Evolutionary conservation across 495 filamentous ascomycete genomes (phyloP).

Genomic region (Penicillium dipodomyicola): DNA sequence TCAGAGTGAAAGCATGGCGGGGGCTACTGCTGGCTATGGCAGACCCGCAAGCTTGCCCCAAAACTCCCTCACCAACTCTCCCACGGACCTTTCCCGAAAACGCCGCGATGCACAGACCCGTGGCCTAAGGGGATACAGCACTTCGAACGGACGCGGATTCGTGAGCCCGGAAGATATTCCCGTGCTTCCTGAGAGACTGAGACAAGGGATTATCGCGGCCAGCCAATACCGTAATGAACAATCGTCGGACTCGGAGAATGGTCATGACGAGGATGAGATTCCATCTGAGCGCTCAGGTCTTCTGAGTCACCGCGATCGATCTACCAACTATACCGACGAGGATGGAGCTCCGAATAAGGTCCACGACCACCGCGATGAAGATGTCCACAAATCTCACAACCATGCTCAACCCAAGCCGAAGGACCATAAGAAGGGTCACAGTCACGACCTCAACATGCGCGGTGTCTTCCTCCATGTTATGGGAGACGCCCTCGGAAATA

Average conservation of each 20-base stretch:
- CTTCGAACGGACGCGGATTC: conserved; percentile 48
- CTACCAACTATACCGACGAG: conserved; percentile 43
- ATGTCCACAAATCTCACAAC: conserved; percentile 59
- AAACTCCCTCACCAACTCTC: conserved; percentile 40
- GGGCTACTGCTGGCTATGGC: conserved; percentile 41
- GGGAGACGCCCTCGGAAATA: conserved; percentile 93
- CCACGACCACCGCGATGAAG: conserved; percentile 25
- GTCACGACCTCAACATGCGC: conserved; percentile 96
- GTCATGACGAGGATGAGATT: conserved; percentile 43
- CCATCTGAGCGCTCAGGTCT: conserved; percentile 43
- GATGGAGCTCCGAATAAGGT: conserved; percentile 17
- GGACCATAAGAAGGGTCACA: conserved; percentile 56
- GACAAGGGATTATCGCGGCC: conserved; percentile 86
- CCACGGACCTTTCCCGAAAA: conserved; percentile 33
- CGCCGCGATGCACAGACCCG: conserved; percentile 44
- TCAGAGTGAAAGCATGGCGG: conserved; percentile 46
- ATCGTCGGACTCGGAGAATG: conserved; percentile 54
- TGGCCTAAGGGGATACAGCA: conserved; percentile 53
- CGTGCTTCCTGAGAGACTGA: conserved; percentile 84
- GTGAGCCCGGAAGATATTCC: conserved; percentile 68
- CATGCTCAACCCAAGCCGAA: conserved; percentile 73
- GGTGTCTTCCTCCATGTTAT: conserved; percentile 95
- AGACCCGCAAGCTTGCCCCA: conserved; percentile 27
- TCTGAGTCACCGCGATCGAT: conserved; percentile 34
- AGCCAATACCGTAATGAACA: conserved; percentile 54